Evolutionary conservation across 768 basidiomycete species (phyloP).

Genomic region (Botryobasidium botryosum): DNA sequence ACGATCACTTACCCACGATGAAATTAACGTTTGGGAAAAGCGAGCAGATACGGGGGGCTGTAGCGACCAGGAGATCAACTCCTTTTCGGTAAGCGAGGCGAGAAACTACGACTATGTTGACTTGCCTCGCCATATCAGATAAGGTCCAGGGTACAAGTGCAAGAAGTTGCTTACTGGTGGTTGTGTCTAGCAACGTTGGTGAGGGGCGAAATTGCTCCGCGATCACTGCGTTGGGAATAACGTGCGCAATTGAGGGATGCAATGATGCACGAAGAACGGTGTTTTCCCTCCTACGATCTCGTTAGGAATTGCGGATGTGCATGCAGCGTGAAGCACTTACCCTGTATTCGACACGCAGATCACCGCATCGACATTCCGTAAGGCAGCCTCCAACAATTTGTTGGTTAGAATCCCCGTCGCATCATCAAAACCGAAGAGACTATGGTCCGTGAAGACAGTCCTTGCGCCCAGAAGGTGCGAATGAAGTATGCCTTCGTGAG

Average conservation of each 20-base stretch:
- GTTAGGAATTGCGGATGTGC: not conserved
- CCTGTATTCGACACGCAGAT: conserved; percentile 97
- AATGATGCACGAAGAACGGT: conserved; percentile 78
- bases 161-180: conserved; percentile 33
- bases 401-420: conserved; percentile 96
- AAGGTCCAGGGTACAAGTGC: too few relatives aligned
- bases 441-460: conserved; percentile 94
- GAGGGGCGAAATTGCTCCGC: conserved; percentile 72
- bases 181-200: conserved; percentile 26
- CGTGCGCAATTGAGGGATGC: conserved; percentile 56
- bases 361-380: conserved; percentile 83
- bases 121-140: too few relatives aligned
- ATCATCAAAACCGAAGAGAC: conserved; percentile 90
- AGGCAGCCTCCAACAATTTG: conserved; percentile 72
- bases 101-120: conserved; percentile 82
- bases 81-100: conserved; percentile 92
- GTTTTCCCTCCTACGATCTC: conserved; percentile 67
- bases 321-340: conserved; percentile 27
- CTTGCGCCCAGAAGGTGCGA: conserved; percentile 72
- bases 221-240: conserved; percentile 86
- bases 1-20: conserved; percentile 46
- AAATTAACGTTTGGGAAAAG: conserved; percentile 78
- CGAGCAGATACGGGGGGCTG: conserved; percentile 76
- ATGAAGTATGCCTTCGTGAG: conserved; percentile 84
- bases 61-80: conserved; percentile 84